Base-by-base conservation (phyloP, 2,329 filamentous ascomycete species). In the Cercospora beticola region DNA sequence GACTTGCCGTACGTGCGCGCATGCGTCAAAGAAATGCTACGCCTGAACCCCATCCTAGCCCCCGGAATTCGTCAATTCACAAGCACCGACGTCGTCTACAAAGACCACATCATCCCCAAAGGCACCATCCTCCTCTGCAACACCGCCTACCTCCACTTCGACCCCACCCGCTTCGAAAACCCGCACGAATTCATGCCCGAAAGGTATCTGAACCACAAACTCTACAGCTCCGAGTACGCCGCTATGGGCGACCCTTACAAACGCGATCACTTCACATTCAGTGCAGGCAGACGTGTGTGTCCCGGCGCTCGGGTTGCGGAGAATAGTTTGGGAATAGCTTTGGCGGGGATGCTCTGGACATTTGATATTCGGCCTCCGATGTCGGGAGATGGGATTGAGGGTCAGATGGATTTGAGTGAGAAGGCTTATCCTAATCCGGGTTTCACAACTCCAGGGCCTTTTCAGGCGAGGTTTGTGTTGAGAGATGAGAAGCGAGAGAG, bases 21-120 rank as follows among this genome's bases (percentile, higher is more conserved):
- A n/a, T 49, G 36, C 14, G 60, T 62, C 21, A 62, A 62, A n/a
- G 60, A 62, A 43, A 52, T 62, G 21, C 40, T 62, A 5, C 60
- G 60, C 23, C 6, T 62, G 21, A 26, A 52, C 26, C 36, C 60
- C 12, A 52, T 62, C 2, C 36, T 30, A 14, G 26, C 36, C 6
- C 21, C 21, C 9, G 60, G 60, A 3, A 30, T 52, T 62, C 36
- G 21, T 8, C 60, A 62, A 14, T 62, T 28, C 60, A 62, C 60
- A 8, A 23, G n/a, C 23, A 52, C 10, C 23, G 60, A 62, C 18
- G 40, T 62, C 40, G n/a, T 62, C 16, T 62, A 62, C 60, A 62
- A 62, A 52, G 36, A 62, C 9, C 26, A 28, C 14, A 18, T 52
- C 40, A 62, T 62, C 26, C 60, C 60, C 5, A 62, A 62, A 30